A percentile compares a stretch with the other conserved stretches of the same genome.
phyloP scores from a whole-genome alignment of 2,329 filamentous ascomycete species.

The Periconia sp. region DNA sequence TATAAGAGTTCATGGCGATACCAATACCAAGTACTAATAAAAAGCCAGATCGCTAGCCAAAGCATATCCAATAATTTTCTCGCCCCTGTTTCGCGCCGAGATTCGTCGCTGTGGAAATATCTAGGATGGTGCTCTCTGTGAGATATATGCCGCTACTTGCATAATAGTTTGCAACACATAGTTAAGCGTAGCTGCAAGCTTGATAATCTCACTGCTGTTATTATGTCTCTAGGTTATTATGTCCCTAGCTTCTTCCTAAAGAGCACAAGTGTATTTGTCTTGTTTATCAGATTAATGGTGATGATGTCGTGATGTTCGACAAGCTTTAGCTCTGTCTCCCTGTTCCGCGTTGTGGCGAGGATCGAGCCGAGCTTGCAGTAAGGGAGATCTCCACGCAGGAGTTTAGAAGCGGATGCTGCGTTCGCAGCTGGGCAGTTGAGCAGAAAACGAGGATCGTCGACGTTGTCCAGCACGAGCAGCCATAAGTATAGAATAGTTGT shows the following conservation, averaged over 20 bases:
- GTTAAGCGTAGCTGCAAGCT: slow-evolving; percentile 38
- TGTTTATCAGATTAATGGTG: slow-evolving; percentile 22
- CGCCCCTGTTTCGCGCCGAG: no score
- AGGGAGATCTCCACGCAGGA: slow-evolving; percentile 3
- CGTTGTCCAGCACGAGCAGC: slow-evolving; percentile 17
- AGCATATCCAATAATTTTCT: no score
- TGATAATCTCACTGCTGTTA: slow-evolving; percentile 14
- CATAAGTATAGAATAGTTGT: slow-evolving; percentile 8
- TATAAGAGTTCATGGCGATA: no score
- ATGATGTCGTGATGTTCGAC: slow-evolving; percentile 15
- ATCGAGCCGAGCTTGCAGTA: slow-evolving; percentile 5
- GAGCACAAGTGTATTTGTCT: slow-evolving; percentile 25
- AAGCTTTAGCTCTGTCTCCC: neutral
- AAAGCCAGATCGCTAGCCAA: no score
- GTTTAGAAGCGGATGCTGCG: neutral
- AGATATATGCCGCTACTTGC: slow-evolving; percentile 45
- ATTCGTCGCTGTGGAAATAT: no score
- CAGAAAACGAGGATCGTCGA: slow-evolving; percentile 12
- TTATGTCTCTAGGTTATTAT: no score
- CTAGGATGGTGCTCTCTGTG: slow-evolving; percentile 3
- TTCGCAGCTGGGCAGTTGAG: neutral
- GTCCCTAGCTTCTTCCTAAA: slow-evolving; percentile 27
- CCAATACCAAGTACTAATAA: no score
- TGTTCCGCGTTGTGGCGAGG: slow-evolving; percentile 5
- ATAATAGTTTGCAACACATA: slow-evolving; percentile 43